These are phyloP conservation scores for Maudiozyma barnettii DNA, from an alignment of 805 yeast genomes.

Conservation along the genomic window DNA sequence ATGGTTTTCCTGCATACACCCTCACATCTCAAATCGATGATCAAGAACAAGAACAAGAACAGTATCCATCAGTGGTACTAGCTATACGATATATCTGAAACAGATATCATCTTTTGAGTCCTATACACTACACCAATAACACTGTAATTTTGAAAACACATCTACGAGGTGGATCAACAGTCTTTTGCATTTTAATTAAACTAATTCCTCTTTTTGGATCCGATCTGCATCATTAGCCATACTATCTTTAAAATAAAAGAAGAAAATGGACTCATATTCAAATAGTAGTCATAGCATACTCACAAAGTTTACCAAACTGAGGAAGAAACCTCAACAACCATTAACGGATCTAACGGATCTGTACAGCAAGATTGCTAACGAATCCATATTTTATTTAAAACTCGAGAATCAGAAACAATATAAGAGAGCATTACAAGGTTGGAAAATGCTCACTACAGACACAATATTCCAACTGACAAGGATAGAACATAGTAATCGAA, in stretches of 20 bases:
- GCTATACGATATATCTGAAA: no score
- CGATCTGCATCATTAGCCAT: no score
- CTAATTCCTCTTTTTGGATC: no score
- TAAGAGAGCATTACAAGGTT: constrained; percentile 55
- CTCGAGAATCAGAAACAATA: constrained; percentile 46
- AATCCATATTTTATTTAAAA: constrained; percentile 45
- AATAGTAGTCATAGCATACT: constrained; percentile 6
- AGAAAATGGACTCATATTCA: constrained; percentile 7
- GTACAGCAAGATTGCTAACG: constrained; percentile 53
- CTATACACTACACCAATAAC: no score
- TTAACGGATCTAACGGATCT: constrained; percentile 49
- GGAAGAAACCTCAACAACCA: constrained; percentile 52
- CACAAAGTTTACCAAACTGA: constrained; percentile 24
- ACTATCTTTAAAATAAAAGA: no score
- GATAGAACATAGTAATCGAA: constrained; percentile 35
- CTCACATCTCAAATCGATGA: no score
- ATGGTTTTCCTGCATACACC: neutral
- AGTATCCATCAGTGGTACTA: no score
- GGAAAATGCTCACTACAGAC: constrained; percentile 63
- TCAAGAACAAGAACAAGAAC: no score
- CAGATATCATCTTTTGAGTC: no score
- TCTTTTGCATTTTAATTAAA: no score
- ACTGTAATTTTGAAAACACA: no score
- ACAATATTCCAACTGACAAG: constrained; percentile 46
- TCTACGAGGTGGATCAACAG: no score